Evolutionary conservation across 352 stramenopile genomes (phyloP).

Genomic region (Pythium vanterpoolii): DNA sequence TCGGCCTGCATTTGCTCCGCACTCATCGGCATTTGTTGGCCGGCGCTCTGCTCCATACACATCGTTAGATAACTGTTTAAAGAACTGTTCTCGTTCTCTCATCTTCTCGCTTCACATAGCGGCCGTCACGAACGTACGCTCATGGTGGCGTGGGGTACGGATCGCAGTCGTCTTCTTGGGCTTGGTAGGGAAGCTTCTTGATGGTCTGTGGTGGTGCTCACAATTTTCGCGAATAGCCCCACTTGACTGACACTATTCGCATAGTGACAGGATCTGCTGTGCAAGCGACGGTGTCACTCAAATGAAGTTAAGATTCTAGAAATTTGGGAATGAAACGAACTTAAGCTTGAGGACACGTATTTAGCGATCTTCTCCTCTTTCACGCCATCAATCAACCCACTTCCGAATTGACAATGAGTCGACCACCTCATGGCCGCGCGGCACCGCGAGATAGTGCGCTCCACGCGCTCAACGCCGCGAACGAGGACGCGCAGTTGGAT

Average conservation of each 20-base stretch:
- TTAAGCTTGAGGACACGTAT: neutral
- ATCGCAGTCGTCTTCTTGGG: neutral
- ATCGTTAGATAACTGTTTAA: neutral
- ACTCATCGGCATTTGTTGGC: slow-evolving; percentile 41
- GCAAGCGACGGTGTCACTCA: no score
- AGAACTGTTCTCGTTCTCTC: neutral
- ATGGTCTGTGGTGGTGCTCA: neutral
- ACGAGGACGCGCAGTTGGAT: slow-evolving; percentile 13
- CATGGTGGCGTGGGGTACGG: slow-evolving; percentile 12
- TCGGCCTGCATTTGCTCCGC: slow-evolving; percentile 85
- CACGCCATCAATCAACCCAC: neutral
- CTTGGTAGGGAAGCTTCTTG: neutral
- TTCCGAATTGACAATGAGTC: neutral
- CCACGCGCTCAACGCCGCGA: slow-evolving; percentile 15
- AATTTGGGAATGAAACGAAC: neutral
- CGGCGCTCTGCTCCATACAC: slow-evolving; percentile 7
- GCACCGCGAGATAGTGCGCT: neutral
- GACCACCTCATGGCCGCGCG: neutral
- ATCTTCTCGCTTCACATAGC: neutral
- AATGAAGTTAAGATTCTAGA: neutral
- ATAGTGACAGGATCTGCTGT: neutral
- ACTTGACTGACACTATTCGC: neutral
- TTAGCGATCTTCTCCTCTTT: neutral
- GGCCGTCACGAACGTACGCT: slow-evolving; percentile 20
- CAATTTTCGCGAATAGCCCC: neutral